phyloP scores from a whole-genome alignment of 768 basidiomycete genomes.

The Filobasidium floriforme region DNA sequence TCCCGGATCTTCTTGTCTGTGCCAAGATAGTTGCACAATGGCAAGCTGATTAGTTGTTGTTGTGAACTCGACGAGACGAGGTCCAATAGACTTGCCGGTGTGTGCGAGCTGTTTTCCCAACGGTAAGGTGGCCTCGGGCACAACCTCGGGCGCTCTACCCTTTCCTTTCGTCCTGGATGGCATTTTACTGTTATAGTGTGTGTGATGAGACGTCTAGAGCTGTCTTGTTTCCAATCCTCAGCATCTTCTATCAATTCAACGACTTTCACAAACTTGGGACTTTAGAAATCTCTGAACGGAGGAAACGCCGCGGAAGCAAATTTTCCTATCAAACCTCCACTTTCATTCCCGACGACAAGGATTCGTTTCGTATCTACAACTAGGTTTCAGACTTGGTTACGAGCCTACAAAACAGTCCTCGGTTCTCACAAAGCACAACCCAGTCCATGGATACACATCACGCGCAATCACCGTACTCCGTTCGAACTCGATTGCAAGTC shows the following conservation, averaged over 20 bases:
- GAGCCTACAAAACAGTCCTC: no score
- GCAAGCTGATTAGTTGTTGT: background rate
- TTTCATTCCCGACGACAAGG: no score
- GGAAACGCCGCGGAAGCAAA: no score
- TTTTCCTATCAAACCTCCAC: no score
- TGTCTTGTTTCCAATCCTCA: background rate
- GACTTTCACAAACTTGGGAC: no score
- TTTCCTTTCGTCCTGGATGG: constrained; percentile 13
- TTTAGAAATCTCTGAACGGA: no score
- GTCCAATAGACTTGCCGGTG: constrained; percentile 55
- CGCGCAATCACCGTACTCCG: background rate
- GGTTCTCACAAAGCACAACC: no score
- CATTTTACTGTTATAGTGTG: background rate
- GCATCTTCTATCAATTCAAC: no score
- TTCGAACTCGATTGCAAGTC: background rate
- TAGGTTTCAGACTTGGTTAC: no score
- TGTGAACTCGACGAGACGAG: constrained; percentile 12
- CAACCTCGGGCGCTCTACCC: constrained; percentile 10
- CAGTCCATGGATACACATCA: background rate
- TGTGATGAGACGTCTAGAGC: no score
- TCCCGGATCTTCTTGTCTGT: constrained; percentile 86
- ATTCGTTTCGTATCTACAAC: no score
- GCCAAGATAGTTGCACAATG: background rate
- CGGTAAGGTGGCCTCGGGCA: constrained; percentile 46
- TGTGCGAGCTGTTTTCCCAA: constrained; percentile 87